Percentiles rank a stretch among this genome's conserved stretches.
phyloP scores from a whole-genome alignment of 2,329 filamentous ascomycete species.

The Penicillium sp. region DNA sequence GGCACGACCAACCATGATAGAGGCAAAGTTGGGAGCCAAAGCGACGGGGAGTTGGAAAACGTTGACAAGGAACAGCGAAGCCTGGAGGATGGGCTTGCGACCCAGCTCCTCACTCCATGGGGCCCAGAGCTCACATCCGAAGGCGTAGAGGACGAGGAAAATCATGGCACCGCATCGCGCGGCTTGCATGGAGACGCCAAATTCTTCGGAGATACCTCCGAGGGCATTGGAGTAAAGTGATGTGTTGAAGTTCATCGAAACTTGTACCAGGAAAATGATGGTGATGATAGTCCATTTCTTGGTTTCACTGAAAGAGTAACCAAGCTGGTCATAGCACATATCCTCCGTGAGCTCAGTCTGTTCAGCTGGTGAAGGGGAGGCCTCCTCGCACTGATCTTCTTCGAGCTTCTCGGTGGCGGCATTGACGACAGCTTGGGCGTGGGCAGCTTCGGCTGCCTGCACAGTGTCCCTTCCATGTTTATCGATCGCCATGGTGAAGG shows the following conservation, averaged over 20 bases:
- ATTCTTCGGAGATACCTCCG: constrained; percentile 66
- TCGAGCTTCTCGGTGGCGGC: constrained; percentile 22
- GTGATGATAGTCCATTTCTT: constrained; percentile 74
- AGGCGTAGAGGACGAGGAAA: constrained; percentile 78
- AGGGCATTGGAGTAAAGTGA: constrained; percentile 72
- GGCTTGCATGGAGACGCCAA: constrained; percentile 66
- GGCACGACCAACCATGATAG: constrained; percentile 69
- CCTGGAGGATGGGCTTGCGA: constrained; percentile 72
- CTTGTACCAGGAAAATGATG: constrained; percentile 73
- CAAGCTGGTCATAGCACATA: constrained; percentile 67
- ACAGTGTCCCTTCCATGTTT: constrained; percentile 27
- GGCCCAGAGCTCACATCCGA: constrained; percentile 86
- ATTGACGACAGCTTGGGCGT: constrained; percentile 29
- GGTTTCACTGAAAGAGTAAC: constrained; percentile 59
- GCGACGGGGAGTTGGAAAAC: constrained; percentile 73
- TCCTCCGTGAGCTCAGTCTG: constrained; percentile 49
- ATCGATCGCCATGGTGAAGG: constrained; percentile 23
- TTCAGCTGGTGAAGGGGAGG: constrained; percentile 23
- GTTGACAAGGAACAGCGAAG: constrained; percentile 73
- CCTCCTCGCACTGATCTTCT: constrained; percentile 28
- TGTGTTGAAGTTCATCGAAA: constrained; percentile 79
- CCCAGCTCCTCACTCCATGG: constrained; percentile 85
- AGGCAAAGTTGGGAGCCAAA: constrained; percentile 70
- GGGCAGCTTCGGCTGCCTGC: constrained; percentile 35
- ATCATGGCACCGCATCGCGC: constrained; percentile 74